Evolutionary conservation across 2,329 filamentous ascomycete genomes (phyloP), one percentile per base, ranked within the genome.

Genomic region (Aspergillus sp.): DNA sequence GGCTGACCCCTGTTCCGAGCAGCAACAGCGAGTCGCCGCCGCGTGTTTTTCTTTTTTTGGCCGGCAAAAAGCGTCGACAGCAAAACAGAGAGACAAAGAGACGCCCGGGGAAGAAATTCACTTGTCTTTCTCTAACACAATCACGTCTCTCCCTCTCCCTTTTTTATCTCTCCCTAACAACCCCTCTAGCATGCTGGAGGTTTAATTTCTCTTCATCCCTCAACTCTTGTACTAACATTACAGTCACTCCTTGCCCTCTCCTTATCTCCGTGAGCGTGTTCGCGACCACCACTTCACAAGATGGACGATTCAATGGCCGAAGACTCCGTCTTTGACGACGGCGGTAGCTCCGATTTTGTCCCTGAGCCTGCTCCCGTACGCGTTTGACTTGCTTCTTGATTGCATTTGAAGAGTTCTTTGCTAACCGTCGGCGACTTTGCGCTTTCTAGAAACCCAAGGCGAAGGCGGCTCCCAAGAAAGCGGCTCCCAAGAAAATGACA

Each of bases 271-370:
- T 33, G 5, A 8, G 12, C 11, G 11, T 38, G 12, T 32, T 7
- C 27, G 19, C 19, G 19, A 33, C 7, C 39, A 37, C 29, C 27
- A 8, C 34, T 8, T 29, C 34, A 44, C 51, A 58, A 45, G 47
- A 66, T 66, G 63, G 59, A 61, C 39, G 63, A 66, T 45, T 62
- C 62, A 35, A 76, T 81, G 66, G 78, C 81, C 44, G 81, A 82
- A 53, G 80, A 82, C 53, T 81, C 79, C 39, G 70, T 76, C 57
- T 82, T 83, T 53, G 75, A 78, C 37, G 67, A 72, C 48, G 69
- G 71, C 27, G 68, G 60, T 45, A 77, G 79, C 51, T 85, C 81
- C 26, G 82, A 84, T 49, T 85, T 78, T 63, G 72, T 72, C 2
- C 80, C 80, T 33, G 76, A 75, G 45, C 69, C 72, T 50, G 64